phyloP scores from a whole-genome alignment of 371 early-diverging fungal genomes.

The Syncephalis plumigaleata region DNA sequence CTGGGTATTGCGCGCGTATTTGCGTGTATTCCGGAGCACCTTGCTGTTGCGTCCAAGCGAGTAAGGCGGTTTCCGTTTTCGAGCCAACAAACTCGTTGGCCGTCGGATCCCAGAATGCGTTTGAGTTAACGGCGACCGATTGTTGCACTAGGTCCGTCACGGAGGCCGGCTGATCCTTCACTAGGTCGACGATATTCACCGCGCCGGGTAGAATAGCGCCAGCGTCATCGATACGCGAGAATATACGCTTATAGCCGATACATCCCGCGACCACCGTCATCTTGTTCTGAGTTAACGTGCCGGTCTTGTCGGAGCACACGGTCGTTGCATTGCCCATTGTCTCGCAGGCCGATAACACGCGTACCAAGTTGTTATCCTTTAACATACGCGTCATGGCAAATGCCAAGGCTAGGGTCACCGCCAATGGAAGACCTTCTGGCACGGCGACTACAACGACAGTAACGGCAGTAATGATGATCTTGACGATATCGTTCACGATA shows the following conservation, averaged over 20 bases:
- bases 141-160: constrained; percentile 30
- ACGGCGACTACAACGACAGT: constrained; percentile 64
- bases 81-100: constrained; percentile 42
- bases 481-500: constrained; percentile 24
- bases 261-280: constrained; percentile 71
- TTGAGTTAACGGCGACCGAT: constrained; percentile 59
- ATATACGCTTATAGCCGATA: constrained; percentile 4
- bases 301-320: constrained; percentile 83
- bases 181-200: not conserved
- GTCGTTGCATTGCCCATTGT: constrained; percentile 89
- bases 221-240: too few relatives aligned
- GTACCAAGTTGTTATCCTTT: constrained; percentile 79
- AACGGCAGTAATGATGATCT: constrained; percentile 45
- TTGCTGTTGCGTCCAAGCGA: constrained; percentile 33
- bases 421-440: constrained; percentile 66
- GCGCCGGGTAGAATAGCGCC: not conserved
- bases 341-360: constrained; percentile 78
- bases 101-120: constrained; percentile 45
- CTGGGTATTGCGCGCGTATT: constrained; percentile 22
- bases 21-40: constrained; percentile 25
- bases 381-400: constrained; percentile 73
- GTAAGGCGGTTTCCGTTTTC: constrained; percentile 73
- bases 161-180: constrained; percentile 7
- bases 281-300: constrained; percentile 74
- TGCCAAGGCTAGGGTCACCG: constrained; percentile 58